Evolutionary conservation across 805 yeast species (phyloP).

Genomic region (Kodamaea fukazawae): DNA sequence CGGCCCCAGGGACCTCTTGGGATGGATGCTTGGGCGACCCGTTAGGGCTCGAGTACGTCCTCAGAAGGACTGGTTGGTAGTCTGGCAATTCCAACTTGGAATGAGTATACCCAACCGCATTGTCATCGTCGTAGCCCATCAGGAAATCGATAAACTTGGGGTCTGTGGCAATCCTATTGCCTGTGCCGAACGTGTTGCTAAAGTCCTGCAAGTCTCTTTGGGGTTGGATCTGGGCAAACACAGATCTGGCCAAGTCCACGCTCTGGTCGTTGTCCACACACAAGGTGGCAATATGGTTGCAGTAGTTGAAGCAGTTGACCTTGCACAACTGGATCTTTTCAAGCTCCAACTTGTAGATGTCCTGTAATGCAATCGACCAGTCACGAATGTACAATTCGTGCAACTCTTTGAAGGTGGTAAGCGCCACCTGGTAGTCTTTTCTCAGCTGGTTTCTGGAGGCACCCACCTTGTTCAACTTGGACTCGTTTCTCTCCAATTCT

Average conservation of each 20-base stretch:
- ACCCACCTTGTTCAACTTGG: constrained; percentile 51
- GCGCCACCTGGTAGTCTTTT: constrained; percentile 56
- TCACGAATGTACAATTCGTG: constrained; percentile 66
- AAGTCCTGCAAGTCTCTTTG: constrained; percentile 55
- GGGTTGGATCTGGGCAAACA: constrained; percentile 68
- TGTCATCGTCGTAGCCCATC: constrained; percentile 30
- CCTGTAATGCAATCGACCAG: constrained; percentile 64
- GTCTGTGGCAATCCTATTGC: constrained; percentile 55
- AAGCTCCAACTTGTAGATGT: constrained; percentile 65
- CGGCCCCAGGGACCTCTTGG: constrained; percentile 7
- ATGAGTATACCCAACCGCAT: constrained; percentile 13
- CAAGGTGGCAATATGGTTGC: constrained; percentile 68
- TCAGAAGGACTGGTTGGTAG: constrained; percentile 21
- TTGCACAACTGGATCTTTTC: constrained; percentile 70
- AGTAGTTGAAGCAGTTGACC: constrained; percentile 72
- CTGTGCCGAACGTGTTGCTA: constrained; percentile 58
- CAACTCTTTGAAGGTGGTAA: constrained; percentile 52
- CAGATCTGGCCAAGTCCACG: constrained; percentile 65
- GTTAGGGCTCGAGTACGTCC: not conserved
- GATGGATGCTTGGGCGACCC: not conserved
- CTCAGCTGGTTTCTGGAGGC: constrained; percentile 40
- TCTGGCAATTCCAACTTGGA: constrained; percentile 38
- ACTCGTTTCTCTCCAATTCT: constrained; percentile 61
- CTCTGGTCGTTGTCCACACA: constrained; percentile 79
- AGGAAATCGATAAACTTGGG: constrained; percentile 62